Conservation (phyloP, 176 grass and related monocot genomes). For the Aegilops umbellulata region DNA sequence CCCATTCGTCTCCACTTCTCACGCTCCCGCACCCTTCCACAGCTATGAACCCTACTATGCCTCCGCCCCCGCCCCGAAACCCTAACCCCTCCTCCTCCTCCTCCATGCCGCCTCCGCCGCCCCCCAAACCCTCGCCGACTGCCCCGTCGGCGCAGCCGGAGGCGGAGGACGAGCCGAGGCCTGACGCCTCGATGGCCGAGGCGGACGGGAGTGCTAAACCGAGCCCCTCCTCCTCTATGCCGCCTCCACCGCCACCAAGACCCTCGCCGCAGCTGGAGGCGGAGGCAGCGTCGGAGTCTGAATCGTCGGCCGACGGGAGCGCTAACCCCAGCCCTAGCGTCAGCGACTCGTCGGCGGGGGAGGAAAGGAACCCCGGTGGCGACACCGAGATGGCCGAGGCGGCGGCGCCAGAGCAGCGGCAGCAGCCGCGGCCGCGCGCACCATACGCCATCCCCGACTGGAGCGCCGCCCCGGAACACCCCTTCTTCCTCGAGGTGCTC, state of each 20-base stretch:
- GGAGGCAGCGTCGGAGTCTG: background rate
- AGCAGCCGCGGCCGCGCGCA: constrained; percentile 31
- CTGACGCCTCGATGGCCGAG: background rate
- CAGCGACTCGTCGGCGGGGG: constrained; percentile 25
- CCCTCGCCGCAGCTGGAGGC: background rate
- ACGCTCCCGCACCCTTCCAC: background rate
- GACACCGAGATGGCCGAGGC: constrained; percentile 25
- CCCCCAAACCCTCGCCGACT: constrained; percentile 16
- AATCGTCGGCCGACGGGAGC: background rate
- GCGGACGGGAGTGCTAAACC: constrained; percentile 25
- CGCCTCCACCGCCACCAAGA: constrained; percentile 7
- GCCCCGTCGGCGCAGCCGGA: background rate
- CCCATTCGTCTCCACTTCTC: background rate
- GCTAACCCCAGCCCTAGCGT: constrained; percentile 23
- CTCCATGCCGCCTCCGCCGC: constrained; percentile 18
- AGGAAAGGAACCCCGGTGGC: background rate
- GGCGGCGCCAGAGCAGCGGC: constrained; percentile 23
- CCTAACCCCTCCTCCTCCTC: constrained; percentile 30
- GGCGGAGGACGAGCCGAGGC: background rate
- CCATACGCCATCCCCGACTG: constrained; percentile 82
- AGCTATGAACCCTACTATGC: background rate
- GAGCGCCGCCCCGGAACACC: constrained; percentile 63
- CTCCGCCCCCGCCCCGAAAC: constrained; percentile 55
- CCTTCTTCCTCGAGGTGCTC: constrained; percentile 93
- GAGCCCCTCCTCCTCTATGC: constrained; percentile 28